Conservation (phyloP, 2,329 filamentous ascomycete genomes). For the Metarhizium sp. region DNA sequence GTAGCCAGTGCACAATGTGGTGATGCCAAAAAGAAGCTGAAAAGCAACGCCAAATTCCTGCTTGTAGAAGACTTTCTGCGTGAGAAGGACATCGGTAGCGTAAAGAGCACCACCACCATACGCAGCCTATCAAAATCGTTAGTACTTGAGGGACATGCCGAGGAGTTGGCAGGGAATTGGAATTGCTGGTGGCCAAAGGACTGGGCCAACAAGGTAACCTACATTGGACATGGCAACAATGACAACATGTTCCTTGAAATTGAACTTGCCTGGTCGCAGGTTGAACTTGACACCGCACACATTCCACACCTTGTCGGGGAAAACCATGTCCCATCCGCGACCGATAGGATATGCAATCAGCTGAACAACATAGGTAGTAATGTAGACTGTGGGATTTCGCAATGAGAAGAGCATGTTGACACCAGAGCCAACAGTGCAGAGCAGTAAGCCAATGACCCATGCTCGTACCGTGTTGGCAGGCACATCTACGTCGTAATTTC, state of each 20-base stretch:
- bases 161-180: not conserved
- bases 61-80: conserved; percentile 47
- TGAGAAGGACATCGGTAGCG: conserved; percentile 39
- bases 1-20: conserved; percentile 47
- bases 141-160: not conserved
- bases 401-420: conserved; percentile 53
- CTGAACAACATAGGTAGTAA: conserved; percentile 54
- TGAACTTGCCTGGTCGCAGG: conserved; percentile 47
- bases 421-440: conserved; percentile 53
- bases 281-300: conserved; percentile 46
- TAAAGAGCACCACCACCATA: conserved; percentile 50
- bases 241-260: conserved; percentile 52
- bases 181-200: not conserved
- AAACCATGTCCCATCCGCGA: conserved; percentile 42
- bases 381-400: conserved; percentile 47
- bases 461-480: conserved; percentile 56
- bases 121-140: conserved; percentile 31
- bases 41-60: conserved; percentile 46
- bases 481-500: conserved; percentile 55
- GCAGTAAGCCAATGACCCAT: conserved; percentile 51
- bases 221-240: conserved; percentile 58
- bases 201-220: conserved; percentile 17
- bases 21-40: conserved; percentile 43
- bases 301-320: conserved; percentile 42
- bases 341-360: conserved; percentile 52